These are phyloP conservation scores for Colletotrichum sp. DNA, from an alignment of 2,329 filamentous ascomycete genomes.

Conservation along the genomic window DNA sequence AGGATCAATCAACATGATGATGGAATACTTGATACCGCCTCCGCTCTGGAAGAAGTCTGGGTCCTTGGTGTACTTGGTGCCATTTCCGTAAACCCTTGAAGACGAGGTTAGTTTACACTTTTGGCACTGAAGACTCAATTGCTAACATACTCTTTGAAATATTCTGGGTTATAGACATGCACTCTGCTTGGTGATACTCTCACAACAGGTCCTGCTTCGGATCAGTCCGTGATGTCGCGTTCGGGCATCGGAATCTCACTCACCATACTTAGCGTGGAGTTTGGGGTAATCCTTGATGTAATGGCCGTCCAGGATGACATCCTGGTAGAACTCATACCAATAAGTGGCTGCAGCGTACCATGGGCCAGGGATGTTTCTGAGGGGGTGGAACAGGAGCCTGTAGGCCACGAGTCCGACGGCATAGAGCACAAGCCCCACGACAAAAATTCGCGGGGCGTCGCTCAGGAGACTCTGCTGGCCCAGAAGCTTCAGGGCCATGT, in stretches of 20 bases:
- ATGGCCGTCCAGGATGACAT: slow-evolving; percentile 3
- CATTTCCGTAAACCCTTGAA: background rate
- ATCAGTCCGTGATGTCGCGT: background rate
- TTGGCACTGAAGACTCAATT: background rate
- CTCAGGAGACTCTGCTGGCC: background rate
- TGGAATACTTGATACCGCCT: slow-evolving; percentile 5
- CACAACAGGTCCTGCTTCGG: background rate
- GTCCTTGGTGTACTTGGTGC: background rate
- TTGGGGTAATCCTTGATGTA: background rate
- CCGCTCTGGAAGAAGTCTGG: slow-evolving; percentile 1
- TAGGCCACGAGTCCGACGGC: slow-evolving; percentile 21
- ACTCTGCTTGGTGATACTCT: background rate
- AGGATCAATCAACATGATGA: slow-evolving; percentile 8
- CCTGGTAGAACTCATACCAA: slow-evolving; percentile 30
- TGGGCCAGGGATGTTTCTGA: slow-evolving; percentile 32
- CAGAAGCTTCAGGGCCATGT: background rate
- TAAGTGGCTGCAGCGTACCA: slow-evolving; percentile 28
- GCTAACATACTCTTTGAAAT: background rate
- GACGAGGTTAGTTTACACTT: background rate
- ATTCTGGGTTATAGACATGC: background rate
- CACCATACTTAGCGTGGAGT: slow-evolving; percentile 1
- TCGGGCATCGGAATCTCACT: background rate
- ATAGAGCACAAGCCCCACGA: background rate
- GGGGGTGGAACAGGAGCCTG: slow-evolving; percentile 31
- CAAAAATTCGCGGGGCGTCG: background rate